Evolutionary conservation across 306 rosid genomes (phyloP), one percentile per base, ranked within the genome.

Genomic region (Coriaria nepalensis): DNA sequence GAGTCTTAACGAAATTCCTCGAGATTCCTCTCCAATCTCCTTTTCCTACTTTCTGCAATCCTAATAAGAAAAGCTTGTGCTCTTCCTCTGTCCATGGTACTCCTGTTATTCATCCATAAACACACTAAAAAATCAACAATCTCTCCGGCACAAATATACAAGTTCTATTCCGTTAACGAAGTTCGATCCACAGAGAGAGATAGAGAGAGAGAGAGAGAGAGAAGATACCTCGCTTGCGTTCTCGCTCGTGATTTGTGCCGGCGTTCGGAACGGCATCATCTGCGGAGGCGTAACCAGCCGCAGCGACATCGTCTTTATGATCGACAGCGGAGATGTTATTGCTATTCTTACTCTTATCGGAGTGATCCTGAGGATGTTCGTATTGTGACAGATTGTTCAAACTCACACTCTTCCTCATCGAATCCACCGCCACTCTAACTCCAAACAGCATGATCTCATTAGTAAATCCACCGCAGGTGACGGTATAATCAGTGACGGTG

Each of bases 21-120:
- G 98, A 85, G 70, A 92, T 92, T 68, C 98, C 96, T 56, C 98
- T 75, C 98, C 98, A 92, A 60, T 92, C 98, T 37, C 98, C 98
- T 64, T 92, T 92, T 44, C 98, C 98, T 11, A 85, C 96, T 61
- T 82, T 79, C 81, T 85, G 93, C 77, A 92, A 74, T 65, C 98
- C 98, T 44, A 77, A 56, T 76, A 92, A 51, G 55, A 92, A 92
- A 38, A 92, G 79, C 71, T 92, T 92, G 72, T 92, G 98, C 60
- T 92, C 98, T 44, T 85, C 96, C 69, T 92, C 98, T 50, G 98
- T 82, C 98, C 98, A 92, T 5, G 98, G 98, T 50, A 92, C 81
- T 9, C 98, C 98, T 92, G 74, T 51, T 52, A 49, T 64, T 60
- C 67, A 61, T 51, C 35, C 66, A 52, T 13, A 40, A 48, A 57